Evolutionary conservation across 352 stramenopile species (phyloP).

Genomic region (Phytophthora hibernalis): DNA sequence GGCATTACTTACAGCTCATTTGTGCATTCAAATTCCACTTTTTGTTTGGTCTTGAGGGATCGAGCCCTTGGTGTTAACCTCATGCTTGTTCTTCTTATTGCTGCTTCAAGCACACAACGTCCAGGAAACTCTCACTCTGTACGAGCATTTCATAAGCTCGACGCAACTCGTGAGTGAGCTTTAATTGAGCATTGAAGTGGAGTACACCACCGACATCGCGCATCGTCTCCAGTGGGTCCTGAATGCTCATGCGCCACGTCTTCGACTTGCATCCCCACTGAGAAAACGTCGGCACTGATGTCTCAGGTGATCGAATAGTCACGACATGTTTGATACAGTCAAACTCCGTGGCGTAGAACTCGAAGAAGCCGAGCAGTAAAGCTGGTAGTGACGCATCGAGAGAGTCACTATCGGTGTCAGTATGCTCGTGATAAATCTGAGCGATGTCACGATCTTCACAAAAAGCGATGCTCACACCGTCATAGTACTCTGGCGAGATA

Average conservation of each 20-base stretch:
- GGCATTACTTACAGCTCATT: too few relatives aligned
- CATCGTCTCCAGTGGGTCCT: conserved; percentile 74
- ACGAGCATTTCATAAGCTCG: conserved; percentile 52
- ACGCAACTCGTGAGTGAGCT: conserved; percentile 61
- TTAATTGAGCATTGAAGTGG: conserved; percentile 55
- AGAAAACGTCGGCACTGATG: conserved; percentile 28
- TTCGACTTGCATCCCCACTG: conserved; percentile 53
- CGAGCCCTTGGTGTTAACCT: too few relatives aligned
- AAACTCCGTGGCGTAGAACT: conserved; percentile 96
- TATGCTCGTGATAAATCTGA: conserved; percentile 40
- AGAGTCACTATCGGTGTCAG: background rate
- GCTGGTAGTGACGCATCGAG: conserved; percentile 48
- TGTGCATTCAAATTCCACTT: too few relatives aligned
- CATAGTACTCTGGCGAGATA: conserved; percentile 32
- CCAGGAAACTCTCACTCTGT: conserved; percentile 49
- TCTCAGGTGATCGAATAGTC: conserved; percentile 70
- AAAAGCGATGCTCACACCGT: conserved; percentile 57
- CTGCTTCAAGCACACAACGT: conserved; percentile 29
- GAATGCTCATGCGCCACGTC: conserved; percentile 82
- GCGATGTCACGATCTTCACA: conserved; percentile 43
- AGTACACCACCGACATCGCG: conserved; percentile 79
- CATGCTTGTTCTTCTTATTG: too few relatives aligned
- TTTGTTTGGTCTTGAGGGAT: too few relatives aligned
- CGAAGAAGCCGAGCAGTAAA: conserved; percentile 94
- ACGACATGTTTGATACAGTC: conserved; percentile 93